phyloP scores from a whole-genome alignment of 1,139 yeast genomes.

The Nakaseomyces nivariensis region DNA sequence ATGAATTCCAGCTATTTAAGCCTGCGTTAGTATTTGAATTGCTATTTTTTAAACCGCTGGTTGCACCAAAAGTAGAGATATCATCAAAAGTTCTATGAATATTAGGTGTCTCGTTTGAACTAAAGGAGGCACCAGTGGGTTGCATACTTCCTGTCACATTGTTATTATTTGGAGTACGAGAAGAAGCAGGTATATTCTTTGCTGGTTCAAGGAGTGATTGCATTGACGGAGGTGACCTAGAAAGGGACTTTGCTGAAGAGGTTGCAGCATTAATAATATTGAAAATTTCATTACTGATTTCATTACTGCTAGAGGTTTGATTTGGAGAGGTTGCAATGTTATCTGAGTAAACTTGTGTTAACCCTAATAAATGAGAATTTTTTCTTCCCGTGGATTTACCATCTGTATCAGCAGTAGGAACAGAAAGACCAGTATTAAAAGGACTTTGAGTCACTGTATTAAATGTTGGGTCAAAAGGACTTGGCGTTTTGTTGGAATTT shows the following conservation, averaged over 20 bases:
- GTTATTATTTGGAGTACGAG: neutral
- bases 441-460: neutral
- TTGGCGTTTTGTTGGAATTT: neutral
- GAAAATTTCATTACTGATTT: constrained; percentile 20
- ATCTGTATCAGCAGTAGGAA: neutral
- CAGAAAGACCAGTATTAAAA: neutral
- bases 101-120: neutral
- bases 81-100: neutral
- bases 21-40: neutral
- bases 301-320: neutral
- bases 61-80: neutral
- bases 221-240: constrained; percentile 15
- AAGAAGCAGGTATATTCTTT: neutral
- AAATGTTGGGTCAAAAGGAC: neutral
- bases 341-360: constrained; percentile 2
- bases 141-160: neutral
- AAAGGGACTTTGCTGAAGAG: constrained; percentile 11
- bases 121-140: neutral
- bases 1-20: neutral
- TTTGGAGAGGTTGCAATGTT: neutral
- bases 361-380: neutral
- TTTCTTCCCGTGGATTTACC: neutral
- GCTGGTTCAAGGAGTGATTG: constrained; percentile 11
- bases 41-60: neutral
- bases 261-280: constrained; percentile 24